Evolutionary conservation across 129 eudicot species (phyloP).

Genomic region (Helianthus tuberosus): DNA sequence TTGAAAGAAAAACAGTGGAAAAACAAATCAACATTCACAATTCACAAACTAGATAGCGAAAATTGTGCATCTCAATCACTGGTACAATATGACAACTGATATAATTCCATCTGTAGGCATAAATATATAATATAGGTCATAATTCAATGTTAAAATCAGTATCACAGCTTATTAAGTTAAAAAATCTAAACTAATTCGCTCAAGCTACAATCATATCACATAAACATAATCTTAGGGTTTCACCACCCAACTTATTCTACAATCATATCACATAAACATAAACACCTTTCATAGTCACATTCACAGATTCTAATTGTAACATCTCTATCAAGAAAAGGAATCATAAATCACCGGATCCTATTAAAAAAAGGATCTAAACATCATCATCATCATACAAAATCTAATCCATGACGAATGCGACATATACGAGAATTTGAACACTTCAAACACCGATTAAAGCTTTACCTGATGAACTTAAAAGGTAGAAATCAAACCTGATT

Average conservation of each 20-base stretch:
- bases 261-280: slow-evolving; percentile 20
- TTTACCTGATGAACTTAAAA: background rate
- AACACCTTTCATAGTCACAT: slow-evolving; percentile 5
- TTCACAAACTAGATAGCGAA: too few relatives aligned
- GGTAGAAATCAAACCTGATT: slow-evolving; percentile 23
- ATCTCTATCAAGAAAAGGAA: background rate
- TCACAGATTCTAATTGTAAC: background rate
- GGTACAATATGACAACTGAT: too few relatives aligned
- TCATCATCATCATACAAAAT: slow-evolving; percentile 28
- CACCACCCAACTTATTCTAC: slow-evolving; percentile 13
- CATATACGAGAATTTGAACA: background rate
- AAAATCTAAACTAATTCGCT: too few relatives aligned
- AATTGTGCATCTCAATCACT: too few relatives aligned
- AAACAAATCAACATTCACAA: too few relatives aligned
- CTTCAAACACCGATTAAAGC: background rate
- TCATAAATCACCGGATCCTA: background rate
- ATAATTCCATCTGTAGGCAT: too few relatives aligned
- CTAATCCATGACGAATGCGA: slow-evolving; percentile 18
- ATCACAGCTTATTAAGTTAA: background rate
- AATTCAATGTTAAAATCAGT: background rate
- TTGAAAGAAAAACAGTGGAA: too few relatives aligned
- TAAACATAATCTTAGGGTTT: slow-evolving; percentile 10
- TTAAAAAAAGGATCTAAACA: background rate
- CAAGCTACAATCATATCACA: too few relatives aligned
- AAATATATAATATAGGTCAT: background rate